Base-by-base conservation (phyloP, 148 eudicot species). In the Rhododendron williamsianum region DNA sequence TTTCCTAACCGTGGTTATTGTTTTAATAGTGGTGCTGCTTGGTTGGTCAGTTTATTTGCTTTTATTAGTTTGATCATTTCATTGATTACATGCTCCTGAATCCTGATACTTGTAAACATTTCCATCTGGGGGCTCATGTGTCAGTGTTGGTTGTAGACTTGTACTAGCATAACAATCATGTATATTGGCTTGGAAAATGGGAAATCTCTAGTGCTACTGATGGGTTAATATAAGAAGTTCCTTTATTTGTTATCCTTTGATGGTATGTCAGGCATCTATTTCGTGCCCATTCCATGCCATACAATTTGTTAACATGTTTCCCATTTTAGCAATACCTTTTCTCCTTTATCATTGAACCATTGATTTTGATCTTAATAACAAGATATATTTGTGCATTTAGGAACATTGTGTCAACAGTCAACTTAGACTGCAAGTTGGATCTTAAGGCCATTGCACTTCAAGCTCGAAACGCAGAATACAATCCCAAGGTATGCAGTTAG, bases 391-490 rank as follows among this genome's bases (percentile, higher is more conserved):
- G 48, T 80, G 51, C 35, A 10, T 81, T 41, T 84, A 94, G 97
- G 88, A 95, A 95, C 71, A 93, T 95, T 85, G 98, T 94, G 11
- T 93, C 98, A 80, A 93, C 98, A 16, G 95, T 95, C 84, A 93
- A 93, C 89, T 88, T 95, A 91, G 96, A 93, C 88, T 93, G 95
- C 92, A 95, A 93, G 83, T 89, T 95, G 89, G 96, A 95, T 58
- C 93, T 93, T 30, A 93, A 93, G 91, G 93, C 95, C 67, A 95
- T 95, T 87, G 98, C 98, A 18, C 82, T 93, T 83, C 94, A 93
- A 87, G 98, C 98, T 78, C 93, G 95, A 77, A 95, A 95, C 87
- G 98, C 98, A 85, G 98, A 95, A 78, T 95, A 95, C 89, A 95
- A 95, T 82, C 98, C 98, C 16, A 95, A 93, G 96, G 98, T 92